Base-by-base conservation (phyloP, 2,329 filamentous ascomycete genomes). In the Trichoderma hamatum region DNA sequence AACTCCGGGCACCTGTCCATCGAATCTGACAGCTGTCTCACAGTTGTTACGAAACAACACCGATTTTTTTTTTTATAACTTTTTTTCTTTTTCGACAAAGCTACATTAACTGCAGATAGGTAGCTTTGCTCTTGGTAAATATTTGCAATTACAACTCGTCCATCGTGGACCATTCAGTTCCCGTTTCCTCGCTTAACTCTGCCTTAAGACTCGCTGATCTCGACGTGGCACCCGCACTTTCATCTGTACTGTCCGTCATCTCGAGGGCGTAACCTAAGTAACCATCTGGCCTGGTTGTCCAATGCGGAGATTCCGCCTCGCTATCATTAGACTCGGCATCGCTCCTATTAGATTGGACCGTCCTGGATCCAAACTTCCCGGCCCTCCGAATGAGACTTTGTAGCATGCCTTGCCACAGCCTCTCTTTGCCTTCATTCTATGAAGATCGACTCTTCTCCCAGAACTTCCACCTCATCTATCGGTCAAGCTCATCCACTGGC, bases 401-500 rank as follows among this genome's bases (percentile, higher is more conserved):
- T 64, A 69, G 70, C 73, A 72, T 73, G 62, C 39, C 59, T 69
- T 72, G 68, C 71, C 69, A 73, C 70, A 74, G 70, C 39, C 30
- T 56, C 60, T 67, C 55, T 32, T 72, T 72, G 70, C 73, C 74
- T 73, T 76, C 74, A 75, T 78, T 72, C 73, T 76, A 77, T 73
- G 74, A 75, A 75, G 73, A 73, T 71, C 70, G 74, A 72, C 72
- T 72, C 72, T 73, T 75, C 72, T 74, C 72, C 70, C 76, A 73
- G 72, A 78, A 75, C 75, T 75, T 77, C 73, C 75, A 78, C 77
- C 77, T 78, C 71, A 75, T 69, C 78, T 85, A 89, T 78, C 84
- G 84, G 79, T 93, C 92, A 77, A 96, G 83, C 81, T 95, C 92
- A 76, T 93, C 90, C 71, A 92, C 86, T 14, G 90, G 89, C 74